A percentile compares a stretch with the other conserved stretches of the same genome.
phyloP scores from a whole-genome alignment of 768 basidiomycete genomes.

The Udeniomyces megalosporus region DNA sequence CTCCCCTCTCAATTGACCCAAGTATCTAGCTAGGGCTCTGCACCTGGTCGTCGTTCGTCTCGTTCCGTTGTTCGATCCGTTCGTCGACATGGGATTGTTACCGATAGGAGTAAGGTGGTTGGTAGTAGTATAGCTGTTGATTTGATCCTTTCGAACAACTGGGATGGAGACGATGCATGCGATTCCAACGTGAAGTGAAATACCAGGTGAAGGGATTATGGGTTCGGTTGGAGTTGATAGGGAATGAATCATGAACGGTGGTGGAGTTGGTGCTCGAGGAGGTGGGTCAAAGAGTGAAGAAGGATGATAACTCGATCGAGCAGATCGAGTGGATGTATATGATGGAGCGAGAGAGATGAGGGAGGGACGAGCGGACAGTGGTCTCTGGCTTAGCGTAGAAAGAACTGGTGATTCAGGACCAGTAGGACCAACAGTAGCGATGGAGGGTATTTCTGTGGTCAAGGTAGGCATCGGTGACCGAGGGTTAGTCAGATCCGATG shows the following conservation, averaged over 20 bases:
- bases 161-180: slow-evolving; percentile 65
- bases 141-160: not conserved
- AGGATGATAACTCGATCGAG: slow-evolving; percentile 12
- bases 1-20: slow-evolving; percentile 71
- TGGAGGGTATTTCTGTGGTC: too few species aligned
- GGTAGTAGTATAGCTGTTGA: too few species aligned
- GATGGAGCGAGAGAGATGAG: not conserved
- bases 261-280: not conserved
- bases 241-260: slow-evolving; percentile 1
- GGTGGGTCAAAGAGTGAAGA: slow-evolving; percentile 14
- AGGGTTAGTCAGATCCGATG: too few species aligned
- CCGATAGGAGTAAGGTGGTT: too few species aligned
- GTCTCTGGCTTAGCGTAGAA: too few species aligned
- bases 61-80: too few species aligned
- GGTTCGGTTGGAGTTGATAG: not conserved
- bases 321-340: slow-evolving; percentile 26
- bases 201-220: slow-evolving; percentile 32
- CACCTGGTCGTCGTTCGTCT: slow-evolving; percentile 33
- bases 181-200: slow-evolving; percentile 68
- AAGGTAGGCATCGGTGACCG: too few species aligned
- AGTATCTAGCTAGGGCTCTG: slow-evolving; percentile 72
- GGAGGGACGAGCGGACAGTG: not conserved
- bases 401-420: too few species aligned
- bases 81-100: too few species aligned
- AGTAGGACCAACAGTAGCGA: too few species aligned